These are phyloP conservation scores for Sporothrix brunneoviolacea DNA, from an alignment of 2,329 filamentous ascomycete genomes.

Conservation along the genomic window DNA sequence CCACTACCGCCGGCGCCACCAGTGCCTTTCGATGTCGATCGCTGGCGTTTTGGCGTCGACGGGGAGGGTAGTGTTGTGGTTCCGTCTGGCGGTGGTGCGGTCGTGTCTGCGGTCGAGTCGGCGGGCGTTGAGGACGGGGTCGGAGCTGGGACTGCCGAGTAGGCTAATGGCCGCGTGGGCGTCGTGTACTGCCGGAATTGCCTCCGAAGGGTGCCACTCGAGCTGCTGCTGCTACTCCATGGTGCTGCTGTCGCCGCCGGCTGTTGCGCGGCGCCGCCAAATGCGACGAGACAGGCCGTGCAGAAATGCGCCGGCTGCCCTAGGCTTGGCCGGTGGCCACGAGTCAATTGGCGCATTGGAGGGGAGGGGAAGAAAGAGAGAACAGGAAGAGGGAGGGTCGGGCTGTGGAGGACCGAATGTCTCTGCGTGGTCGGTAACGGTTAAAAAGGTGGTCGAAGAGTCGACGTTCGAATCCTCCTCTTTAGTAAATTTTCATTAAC, in stretches of 20 bases:
- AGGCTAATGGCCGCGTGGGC: not conserved
- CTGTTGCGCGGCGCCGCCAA: not conserved
- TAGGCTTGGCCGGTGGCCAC: conserved; percentile 1
- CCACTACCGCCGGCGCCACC: not conserved
- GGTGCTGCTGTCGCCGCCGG: not conserved
- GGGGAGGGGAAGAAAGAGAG: too few species aligned
- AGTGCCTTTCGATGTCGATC: too few species aligned
- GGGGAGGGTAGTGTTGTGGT: too few species aligned
- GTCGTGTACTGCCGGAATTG: conserved; percentile 1
- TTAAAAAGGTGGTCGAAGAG: too few species aligned
- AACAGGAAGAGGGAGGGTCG: too few species aligned
- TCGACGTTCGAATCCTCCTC: too few species aligned
- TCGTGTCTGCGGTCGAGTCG: not conserved
- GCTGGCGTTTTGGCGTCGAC: too few species aligned
- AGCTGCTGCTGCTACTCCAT: not conserved
- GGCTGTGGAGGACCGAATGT: too few species aligned
- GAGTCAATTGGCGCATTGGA: conserved; percentile 8
- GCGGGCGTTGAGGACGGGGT: not conserved
- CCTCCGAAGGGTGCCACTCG: not conserved
- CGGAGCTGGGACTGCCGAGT: too few species aligned
- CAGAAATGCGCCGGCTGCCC: conserved; percentile 5
- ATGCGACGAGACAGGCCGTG: not conserved
- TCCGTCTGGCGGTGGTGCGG: too few species aligned
- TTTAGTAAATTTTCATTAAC: too few species aligned
- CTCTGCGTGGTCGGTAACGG: too few species aligned